phyloP scores from a whole-genome alignment of 2,329 filamentous ascomycete species.

The Nectriaceae sp. region DNA sequence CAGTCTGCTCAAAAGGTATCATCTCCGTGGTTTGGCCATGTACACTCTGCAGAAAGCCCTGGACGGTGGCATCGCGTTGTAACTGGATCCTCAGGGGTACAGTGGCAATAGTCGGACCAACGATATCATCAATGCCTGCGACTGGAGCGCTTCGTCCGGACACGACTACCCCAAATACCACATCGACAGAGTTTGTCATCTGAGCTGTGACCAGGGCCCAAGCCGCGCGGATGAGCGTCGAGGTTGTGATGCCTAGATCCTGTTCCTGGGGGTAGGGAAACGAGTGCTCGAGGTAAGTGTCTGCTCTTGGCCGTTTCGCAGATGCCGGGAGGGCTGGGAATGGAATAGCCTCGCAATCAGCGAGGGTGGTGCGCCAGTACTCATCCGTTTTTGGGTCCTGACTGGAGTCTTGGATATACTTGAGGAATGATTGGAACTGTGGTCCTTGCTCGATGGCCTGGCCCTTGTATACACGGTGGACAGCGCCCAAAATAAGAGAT shows the following conservation, averaged over 20 bases:
- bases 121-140: conserved; percentile 1
- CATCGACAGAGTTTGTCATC: neutral
- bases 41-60: neutral
- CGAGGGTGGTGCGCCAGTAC: neutral
- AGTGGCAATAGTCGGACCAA: neutral
- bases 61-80: neutral
- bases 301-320: neutral
- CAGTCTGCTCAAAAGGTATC: neutral
- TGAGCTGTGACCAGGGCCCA: neutral
- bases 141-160: conserved; percentile 1
- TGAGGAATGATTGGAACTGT: neutral
- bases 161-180: neutral
- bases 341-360: neutral
- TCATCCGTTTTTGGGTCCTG: neutral
- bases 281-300: neutral
- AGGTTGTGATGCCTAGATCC: neutral
- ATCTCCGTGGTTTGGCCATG: neutral
- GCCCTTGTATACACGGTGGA: neutral
- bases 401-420: neutral
- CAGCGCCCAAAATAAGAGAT: neutral
- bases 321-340: neutral
- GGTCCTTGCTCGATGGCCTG: neutral
- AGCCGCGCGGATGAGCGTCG: neutral
- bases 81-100: neutral
- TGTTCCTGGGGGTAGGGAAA: neutral